Evolutionary conservation across 1,139 yeast species (phyloP).

Genomic region (Geotrichum reessii): DNA sequence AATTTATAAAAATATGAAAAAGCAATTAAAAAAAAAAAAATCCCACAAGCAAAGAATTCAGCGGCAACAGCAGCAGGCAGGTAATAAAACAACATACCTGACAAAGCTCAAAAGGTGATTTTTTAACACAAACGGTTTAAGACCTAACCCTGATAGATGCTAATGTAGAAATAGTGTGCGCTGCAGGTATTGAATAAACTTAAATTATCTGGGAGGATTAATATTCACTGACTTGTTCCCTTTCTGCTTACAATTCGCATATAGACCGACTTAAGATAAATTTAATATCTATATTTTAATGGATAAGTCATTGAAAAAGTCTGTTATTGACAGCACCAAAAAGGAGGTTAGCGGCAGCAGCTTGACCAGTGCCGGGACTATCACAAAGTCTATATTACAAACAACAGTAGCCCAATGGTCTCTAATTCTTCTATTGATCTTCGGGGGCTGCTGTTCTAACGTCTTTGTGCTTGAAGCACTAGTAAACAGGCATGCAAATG

Average conservation of each 20-base stretch:
- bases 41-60: neutral
- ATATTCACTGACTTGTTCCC: neutral
- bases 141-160: conserved; percentile 1
- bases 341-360: neutral
- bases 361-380: neutral
- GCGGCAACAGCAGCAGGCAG: neutral
- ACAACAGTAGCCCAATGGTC: conserved; percentile 23
- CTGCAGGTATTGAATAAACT: neutral
- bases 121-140: neutral
- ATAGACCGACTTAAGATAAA: neutral
- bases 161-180: neutral
- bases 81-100: neutral
- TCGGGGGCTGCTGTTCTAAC: conserved; percentile 72
- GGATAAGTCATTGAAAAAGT: neutral
- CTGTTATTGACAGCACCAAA: neutral
- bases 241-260: neutral
- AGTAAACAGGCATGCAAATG: conserved; percentile 35
- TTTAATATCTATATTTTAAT: neutral
- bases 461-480: conserved; percentile 58
- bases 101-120: neutral
- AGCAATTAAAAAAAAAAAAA: neutral
- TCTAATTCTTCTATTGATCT: conserved; percentile 40
- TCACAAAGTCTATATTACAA: conserved; percentile 11
- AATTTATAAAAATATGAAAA: neutral
- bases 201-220: no score